A percentile compares a stretch with the other conserved stretches of the same genome.
Conservation (phyloP, 306 rosid species). For the Sechiopsis laciniata region DNA sequence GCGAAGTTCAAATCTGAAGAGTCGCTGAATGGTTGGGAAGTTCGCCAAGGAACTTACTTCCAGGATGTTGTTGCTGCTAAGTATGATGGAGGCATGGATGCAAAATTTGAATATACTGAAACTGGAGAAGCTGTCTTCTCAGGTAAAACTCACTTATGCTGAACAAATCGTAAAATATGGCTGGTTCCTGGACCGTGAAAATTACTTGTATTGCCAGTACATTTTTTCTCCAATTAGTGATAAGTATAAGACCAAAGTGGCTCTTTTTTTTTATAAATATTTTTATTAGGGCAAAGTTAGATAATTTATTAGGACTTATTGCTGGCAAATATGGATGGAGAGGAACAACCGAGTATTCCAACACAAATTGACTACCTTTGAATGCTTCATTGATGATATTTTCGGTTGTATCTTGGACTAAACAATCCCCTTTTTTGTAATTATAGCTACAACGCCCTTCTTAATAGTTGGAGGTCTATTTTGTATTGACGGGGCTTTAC, state of each 20-base stretch:
- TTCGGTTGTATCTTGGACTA: too few relatives aligned
- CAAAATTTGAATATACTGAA: conserved; percentile 76
- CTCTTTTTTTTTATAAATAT: too few relatives aligned
- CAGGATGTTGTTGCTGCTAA: conserved; percentile 74
- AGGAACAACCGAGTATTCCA: too few relatives aligned
- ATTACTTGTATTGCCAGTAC: not conserved
- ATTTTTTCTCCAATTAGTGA: not conserved
- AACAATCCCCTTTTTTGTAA: too few relatives aligned
- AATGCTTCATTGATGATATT: too few relatives aligned
- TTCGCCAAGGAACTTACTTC: conserved; percentile 80
- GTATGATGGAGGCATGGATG: conserved; percentile 98
- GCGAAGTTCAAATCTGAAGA: conserved; percentile 67
- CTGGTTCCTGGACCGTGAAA: conserved; percentile 7
- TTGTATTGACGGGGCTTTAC: too few relatives aligned
- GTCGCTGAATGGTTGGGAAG: conserved; percentile 79
- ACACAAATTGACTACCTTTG: too few relatives aligned
- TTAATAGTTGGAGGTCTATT: too few relatives aligned
- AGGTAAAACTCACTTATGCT: conserved; percentile 38
- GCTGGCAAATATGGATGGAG: too few relatives aligned
- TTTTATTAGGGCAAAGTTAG: too few relatives aligned
- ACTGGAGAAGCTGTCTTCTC: conserved; percentile 72
- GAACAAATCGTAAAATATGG: not conserved
- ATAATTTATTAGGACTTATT: too few relatives aligned
- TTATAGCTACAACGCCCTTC: too few relatives aligned
- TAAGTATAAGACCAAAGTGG: not conserved